Evolutionary conservation across 1,284 basidiomycete genomes (phyloP).

Genomic region (Vanrija humicola): DNA sequence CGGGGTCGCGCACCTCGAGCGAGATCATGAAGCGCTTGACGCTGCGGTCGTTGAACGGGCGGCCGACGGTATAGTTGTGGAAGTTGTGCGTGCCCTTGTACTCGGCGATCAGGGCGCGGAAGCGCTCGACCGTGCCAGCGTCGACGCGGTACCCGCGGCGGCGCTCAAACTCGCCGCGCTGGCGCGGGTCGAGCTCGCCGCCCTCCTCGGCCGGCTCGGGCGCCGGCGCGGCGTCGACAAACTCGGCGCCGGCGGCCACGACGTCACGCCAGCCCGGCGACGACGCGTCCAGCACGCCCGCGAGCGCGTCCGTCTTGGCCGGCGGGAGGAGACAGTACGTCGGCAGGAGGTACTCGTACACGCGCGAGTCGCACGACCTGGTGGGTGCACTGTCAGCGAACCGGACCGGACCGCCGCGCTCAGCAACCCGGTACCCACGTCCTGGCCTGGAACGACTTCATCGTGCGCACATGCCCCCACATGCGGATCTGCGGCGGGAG

Average conservation of each 20-base stretch:
- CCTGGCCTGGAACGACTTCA: slow-evolving; percentile 90
- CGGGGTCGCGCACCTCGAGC: slow-evolving; percentile 74
- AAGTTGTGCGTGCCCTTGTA: slow-evolving; percentile 81
- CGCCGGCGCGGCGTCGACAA: slow-evolving; percentile 45
- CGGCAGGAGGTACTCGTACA: slow-evolving; percentile 96
- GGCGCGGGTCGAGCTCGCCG: slow-evolving; percentile 21
- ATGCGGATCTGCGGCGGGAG: slow-evolving; percentile 87
- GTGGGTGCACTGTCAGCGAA: slow-evolving; percentile 47
- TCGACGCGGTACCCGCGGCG: slow-evolving; percentile 62
- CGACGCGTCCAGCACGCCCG: slow-evolving; percentile 51
- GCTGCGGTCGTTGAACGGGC: slow-evolving; percentile 75
- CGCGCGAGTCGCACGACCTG: slow-evolving; percentile 76
- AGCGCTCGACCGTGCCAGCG: slow-evolving; percentile 55
- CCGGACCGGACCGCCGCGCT: too few species aligned
- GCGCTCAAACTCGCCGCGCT: slow-evolving; percentile 40
- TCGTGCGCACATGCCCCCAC: slow-evolving; percentile 83
- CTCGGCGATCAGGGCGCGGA: slow-evolving; percentile 59
- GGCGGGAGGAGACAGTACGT: slow-evolving; percentile 92
- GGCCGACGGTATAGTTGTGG: slow-evolving; percentile 92
- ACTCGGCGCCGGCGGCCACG: slow-evolving; percentile 30
- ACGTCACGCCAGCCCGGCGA: slow-evolving; percentile 42
- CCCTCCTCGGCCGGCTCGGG: slow-evolving; percentile 45
- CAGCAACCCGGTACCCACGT: slow-evolving; percentile 54
- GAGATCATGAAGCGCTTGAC: slow-evolving; percentile 79
- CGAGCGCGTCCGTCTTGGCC: slow-evolving; percentile 66